phyloP scores from a whole-genome alignment of 768 basidiomycete genomes.

The Stropharia rugosoannulata region DNA sequence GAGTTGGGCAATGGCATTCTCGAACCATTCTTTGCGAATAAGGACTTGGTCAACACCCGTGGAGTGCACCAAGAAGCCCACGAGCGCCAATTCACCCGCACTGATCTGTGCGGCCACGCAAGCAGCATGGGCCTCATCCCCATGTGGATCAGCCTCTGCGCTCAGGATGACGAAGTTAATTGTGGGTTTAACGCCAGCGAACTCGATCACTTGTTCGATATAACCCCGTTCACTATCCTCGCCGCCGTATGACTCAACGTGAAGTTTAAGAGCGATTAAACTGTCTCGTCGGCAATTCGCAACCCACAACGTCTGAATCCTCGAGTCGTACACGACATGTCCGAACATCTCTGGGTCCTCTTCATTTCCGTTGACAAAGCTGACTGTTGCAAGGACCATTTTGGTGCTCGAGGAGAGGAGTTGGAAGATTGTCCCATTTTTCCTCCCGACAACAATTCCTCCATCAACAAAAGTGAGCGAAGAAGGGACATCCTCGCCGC shows the following conservation, averaged over 20 bases:
- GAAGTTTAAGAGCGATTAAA: conserved; percentile 77
- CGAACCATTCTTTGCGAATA: conserved; percentile 84
- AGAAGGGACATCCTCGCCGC: conserved; percentile 81
- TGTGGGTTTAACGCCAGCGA: conserved; percentile 78
- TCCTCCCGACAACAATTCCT: conserved; percentile 82
- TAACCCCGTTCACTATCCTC: conserved; percentile 65
- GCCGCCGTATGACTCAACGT: conserved; percentile 60
- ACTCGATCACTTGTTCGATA: conserved; percentile 83
- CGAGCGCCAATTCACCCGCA: conserved; percentile 75
- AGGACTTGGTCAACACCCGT: conserved; percentile 88
- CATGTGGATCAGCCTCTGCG: conserved; percentile 78
- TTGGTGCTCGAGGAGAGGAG: conserved; percentile 75
- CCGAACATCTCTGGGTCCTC: conserved; percentile 89
- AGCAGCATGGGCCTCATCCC: conserved; percentile 81
- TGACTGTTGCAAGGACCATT: conserved; percentile 73
- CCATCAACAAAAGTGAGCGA: conserved; percentile 84
- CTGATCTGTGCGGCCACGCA: conserved; percentile 80
- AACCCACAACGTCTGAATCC: conserved; percentile 86
- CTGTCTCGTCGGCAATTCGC: conserved; percentile 85
- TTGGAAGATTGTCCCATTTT: conserved; percentile 83
- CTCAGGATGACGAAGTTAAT: conserved; percentile 90
- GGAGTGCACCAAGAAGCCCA: conserved; percentile 87
- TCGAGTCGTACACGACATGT: conserved; percentile 80
- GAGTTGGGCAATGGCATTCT: conserved; percentile 57
- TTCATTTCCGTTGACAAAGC: conserved; percentile 65